phyloP scores from a whole-genome alignment of 2,329 filamentous ascomycete genomes.

The Botrytis aclada region DNA sequence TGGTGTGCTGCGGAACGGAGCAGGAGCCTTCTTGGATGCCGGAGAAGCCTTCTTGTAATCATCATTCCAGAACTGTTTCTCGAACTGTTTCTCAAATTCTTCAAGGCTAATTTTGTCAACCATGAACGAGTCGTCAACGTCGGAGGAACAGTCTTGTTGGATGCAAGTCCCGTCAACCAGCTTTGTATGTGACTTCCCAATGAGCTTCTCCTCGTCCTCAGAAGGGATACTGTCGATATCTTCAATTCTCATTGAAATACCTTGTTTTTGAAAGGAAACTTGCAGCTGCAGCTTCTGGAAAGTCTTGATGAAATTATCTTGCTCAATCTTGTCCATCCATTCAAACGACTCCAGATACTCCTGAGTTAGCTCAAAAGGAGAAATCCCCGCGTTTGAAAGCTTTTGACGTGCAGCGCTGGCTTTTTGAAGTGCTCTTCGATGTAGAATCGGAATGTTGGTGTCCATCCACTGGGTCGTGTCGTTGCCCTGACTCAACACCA shows the following conservation, averaged over 20 bases:
- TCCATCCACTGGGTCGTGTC: constrained; percentile 21
- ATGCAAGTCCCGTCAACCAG: constrained; percentile 12
- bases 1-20: neutral
- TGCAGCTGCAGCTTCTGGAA: constrained; percentile 16
- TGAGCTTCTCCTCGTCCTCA: neutral
- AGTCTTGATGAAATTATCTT: constrained; percentile 21
- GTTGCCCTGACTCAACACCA: constrained; percentile 19
- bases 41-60: neutral
- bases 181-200: constrained; percentile 12
- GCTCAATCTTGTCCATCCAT: constrained; percentile 24
- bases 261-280: constrained; percentile 17
- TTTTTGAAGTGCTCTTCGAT: constrained; percentile 19
- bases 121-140: constrained; percentile 13
- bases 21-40: neutral
- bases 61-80: constrained; percentile 2
- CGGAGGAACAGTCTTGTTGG: neutral
- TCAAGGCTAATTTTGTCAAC: neutral
- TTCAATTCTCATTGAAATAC: constrained; percentile 19
- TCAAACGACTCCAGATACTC: constrained; percentile 22
- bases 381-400: constrained; percentile 21
- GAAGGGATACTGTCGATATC: constrained; percentile 1
- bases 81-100: constrained; percentile 16
- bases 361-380: constrained; percentile 21
- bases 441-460: constrained; percentile 13
- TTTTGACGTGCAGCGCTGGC: constrained; percentile 17